Percentiles rank a stretch among this genome's conserved stretches.
Evolutionary conservation across 2,329 filamentous ascomycete species (phyloP).

Genomic region (Tolypocladium endophyticum): DNA sequence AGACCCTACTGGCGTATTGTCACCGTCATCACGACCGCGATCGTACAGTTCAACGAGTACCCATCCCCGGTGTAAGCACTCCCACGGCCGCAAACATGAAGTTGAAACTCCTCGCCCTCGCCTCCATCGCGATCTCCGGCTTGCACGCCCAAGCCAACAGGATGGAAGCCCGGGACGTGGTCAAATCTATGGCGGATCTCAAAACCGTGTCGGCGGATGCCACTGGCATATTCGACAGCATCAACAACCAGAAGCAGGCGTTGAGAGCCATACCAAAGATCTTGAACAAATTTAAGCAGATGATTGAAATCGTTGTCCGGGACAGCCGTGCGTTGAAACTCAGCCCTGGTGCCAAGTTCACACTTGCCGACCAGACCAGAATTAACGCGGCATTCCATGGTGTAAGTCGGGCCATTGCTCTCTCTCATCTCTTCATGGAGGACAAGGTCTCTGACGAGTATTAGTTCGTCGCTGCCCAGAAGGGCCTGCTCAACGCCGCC

Average conservation of each 20-base stretch:
- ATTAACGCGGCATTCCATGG: not conserved
- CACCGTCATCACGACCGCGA: not conserved
- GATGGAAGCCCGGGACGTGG: constrained; percentile 2
- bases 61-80: too few species aligned
- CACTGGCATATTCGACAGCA: constrained; percentile 1
- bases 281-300: not conserved
- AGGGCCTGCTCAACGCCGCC: constrained; percentile 8
- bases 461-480: constrained; percentile 8
- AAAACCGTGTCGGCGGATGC: constrained; percentile 5
- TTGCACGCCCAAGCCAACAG: constrained; percentile 5
- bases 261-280: not conserved
- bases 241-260: not conserved
- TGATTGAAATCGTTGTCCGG: not conserved
- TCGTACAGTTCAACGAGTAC: not conserved
- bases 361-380: not conserved
- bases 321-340: not conserved
- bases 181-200: constrained; percentile 5
- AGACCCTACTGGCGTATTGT: not conserved
- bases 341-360: not conserved
- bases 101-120: constrained; percentile 9
- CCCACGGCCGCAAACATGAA: constrained; percentile 5
- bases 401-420: not conserved
- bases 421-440: too few species aligned
- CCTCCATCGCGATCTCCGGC: constrained; percentile 7
- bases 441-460: not conserved